A percentile compares a stretch with the other conserved stretches of the same genome.
phyloP scores from a whole-genome alignment of 768 basidiomycete species.

The Lactarius tabidus region DNA sequence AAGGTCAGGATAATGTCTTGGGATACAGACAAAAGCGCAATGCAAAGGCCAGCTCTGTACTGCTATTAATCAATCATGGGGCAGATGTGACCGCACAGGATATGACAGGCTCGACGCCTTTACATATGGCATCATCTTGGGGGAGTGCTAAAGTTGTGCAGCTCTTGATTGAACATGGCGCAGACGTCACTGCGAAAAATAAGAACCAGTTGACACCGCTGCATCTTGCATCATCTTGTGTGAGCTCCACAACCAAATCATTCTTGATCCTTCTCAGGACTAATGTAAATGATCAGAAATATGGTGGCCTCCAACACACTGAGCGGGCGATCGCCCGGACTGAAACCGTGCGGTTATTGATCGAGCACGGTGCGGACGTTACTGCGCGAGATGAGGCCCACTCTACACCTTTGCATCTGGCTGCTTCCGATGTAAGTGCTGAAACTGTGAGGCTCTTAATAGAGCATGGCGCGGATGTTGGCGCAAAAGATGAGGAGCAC shows the following conservation, averaged over 20 bases:
- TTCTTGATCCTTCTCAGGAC: too few species aligned
- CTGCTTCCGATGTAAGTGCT: not conserved
- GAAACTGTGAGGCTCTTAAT: too few species aligned
- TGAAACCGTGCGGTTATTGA: not conserved
- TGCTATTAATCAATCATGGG: not conserved
- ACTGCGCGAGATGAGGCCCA: not conserved
- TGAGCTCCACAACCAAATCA: not conserved
- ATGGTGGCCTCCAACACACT: slow-evolving; percentile 42
- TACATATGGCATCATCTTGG: not conserved
- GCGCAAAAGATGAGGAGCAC: too few species aligned
- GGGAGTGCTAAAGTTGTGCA: not conserved
- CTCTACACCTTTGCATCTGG: not conserved
- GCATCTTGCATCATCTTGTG: not conserved
- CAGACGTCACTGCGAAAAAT: not conserved
- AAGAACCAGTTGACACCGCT: not conserved
- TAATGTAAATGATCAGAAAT: too few species aligned
- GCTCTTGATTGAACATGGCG: not conserved
- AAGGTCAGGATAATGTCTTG: too few species aligned
- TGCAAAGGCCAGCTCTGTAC: not conserved
- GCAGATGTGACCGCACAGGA: not conserved
- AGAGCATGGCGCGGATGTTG: too few species aligned
- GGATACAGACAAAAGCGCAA: too few species aligned
- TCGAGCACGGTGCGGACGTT: not conserved
- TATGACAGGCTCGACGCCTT: not conserved
- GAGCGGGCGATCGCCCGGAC: not conserved